These are phyloP conservation scores for Cytospora paraplurivora DNA, from an alignment of 2,329 filamentous ascomycete species.

Conservation along the genomic window DNA sequence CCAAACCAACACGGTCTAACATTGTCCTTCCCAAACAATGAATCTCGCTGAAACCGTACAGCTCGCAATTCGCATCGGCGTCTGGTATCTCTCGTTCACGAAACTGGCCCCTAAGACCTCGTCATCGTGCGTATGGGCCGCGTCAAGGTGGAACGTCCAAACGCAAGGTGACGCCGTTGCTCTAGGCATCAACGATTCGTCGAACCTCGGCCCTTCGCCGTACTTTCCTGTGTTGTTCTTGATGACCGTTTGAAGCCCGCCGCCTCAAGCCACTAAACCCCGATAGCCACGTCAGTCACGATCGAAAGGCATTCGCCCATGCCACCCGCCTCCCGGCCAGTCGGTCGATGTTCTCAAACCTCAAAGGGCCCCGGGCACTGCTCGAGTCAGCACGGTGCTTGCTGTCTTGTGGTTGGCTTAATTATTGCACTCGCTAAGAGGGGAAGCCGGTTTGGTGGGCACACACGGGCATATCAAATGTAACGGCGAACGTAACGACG, in stretches of 20 bases:
- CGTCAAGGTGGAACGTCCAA: slow-evolving; percentile 7
- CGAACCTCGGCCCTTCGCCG: not conserved
- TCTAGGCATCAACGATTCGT: not conserved
- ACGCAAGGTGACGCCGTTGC: slow-evolving; percentile 4
- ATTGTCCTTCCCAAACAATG: no score
- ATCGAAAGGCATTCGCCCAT: not conserved
- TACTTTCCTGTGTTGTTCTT: not conserved
- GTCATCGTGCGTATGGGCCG: slow-evolving; percentile 14
- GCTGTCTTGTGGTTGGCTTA: not conserved
- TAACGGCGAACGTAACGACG: slow-evolving; percentile 5
- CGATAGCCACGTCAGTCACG: not conserved
- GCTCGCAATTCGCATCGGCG: not conserved
- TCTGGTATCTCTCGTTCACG: not conserved
- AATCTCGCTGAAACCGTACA: no score
- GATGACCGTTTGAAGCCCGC: not conserved
- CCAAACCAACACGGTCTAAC: not conserved
- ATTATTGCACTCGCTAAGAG: not conserved
- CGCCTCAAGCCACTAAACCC: not conserved
- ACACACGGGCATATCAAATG: slow-evolving; percentile 1
- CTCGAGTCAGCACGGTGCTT: not conserved
- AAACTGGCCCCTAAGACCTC: not conserved
- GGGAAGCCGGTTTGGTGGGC: slow-evolving; percentile 8
- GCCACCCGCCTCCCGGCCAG: not conserved
- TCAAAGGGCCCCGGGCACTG: not conserved
- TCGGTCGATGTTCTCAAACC: not conserved